Conservation (phyloP, 225 moss, liverwort and hornwort genomes). For the Thuidium tamariscinum region DNA sequence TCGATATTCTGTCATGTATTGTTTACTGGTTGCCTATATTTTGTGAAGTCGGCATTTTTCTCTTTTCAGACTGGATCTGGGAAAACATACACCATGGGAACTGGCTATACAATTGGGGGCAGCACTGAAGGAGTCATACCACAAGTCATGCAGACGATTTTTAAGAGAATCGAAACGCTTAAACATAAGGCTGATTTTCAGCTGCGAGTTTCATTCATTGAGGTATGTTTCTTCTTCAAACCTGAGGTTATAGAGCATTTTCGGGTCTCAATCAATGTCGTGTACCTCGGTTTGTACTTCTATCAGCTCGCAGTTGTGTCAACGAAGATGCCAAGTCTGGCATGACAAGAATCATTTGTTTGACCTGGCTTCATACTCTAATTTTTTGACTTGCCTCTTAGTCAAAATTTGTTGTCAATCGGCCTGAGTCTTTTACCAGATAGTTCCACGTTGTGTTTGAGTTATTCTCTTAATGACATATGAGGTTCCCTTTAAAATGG, state of each 20-base stretch:
- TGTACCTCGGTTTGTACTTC: not conserved
- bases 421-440: not conserved
- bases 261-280: not conserved
- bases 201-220: slow-evolving; percentile 94
- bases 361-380: not conserved
- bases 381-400: not conserved
- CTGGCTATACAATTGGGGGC: slow-evolving; percentile 75
- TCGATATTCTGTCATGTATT: not conserved
- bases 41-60: not conserved
- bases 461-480: not conserved
- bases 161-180: slow-evolving; percentile 55
- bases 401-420: not conserved
- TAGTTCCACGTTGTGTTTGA: not conserved
- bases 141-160: slow-evolving; percentile 86
- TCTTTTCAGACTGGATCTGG: slow-evolving; percentile 78
- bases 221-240: slow-evolving; percentile 30
- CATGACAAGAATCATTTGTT: not conserved
- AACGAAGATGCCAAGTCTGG: not conserved
- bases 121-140: slow-evolving; percentile 81
- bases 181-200: slow-evolving; percentile 82
- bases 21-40: not conserved
- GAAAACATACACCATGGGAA: slow-evolving; percentile 96
- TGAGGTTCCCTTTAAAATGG: not conserved
- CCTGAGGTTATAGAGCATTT: not conserved
- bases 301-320: not conserved